phyloP scores from a whole-genome alignment of 768 basidiomycete species.

The Lentinula raphanica region DNA sequence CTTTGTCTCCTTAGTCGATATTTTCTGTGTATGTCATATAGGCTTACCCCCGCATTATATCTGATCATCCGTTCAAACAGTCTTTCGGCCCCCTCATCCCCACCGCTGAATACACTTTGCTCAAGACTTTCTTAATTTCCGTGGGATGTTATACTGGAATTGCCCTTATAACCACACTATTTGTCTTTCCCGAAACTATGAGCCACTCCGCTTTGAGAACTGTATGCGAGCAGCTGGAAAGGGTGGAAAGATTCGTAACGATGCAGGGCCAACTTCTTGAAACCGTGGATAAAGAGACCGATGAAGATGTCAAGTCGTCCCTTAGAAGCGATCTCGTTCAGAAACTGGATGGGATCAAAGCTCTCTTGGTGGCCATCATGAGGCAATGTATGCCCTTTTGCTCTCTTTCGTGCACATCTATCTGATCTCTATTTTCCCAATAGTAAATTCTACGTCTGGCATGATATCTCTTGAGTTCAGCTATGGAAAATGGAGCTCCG shows the following conservation, averaged over 20 bases:
- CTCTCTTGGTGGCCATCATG: conserved; percentile 18
- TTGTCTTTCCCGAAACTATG: conserved; percentile 51
- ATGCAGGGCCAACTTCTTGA: conserved; percentile 25
- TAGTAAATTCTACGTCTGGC: conserved; percentile 28
- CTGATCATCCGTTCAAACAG: conserved; percentile 14
- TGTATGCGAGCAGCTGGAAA: conserved; percentile 23
- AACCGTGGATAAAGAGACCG: conserved; percentile 14
- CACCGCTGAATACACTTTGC: conserved; percentile 35
- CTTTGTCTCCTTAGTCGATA: conserved; percentile 23
- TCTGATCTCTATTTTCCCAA: not conserved
- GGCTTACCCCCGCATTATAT: not conserved
- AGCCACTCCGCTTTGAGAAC: conserved; percentile 33
- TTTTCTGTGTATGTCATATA: conserved; percentile 16
- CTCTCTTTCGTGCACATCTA: not conserved
- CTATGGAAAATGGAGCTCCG: conserved; percentile 40
- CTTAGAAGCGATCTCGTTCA: conserved; percentile 6
- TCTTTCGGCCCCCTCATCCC: conserved; percentile 48
- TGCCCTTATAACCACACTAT: conserved; percentile 34
- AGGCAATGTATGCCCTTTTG: conserved; percentile 21
- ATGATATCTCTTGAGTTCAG: conserved; percentile 39
- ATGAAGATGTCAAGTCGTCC: conserved; percentile 6
- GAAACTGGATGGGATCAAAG: conserved; percentile 16
- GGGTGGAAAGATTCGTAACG: conserved; percentile 22
- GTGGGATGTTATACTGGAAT: conserved; percentile 44
- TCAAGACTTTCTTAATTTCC: conserved; percentile 38